A percentile compares a stretch with the other conserved stretches of the same genome.
These are phyloP conservation scores for Candida sanyaensis DNA, from an alignment of 1,139 yeast species.

Conservation along the genomic window DNA sequence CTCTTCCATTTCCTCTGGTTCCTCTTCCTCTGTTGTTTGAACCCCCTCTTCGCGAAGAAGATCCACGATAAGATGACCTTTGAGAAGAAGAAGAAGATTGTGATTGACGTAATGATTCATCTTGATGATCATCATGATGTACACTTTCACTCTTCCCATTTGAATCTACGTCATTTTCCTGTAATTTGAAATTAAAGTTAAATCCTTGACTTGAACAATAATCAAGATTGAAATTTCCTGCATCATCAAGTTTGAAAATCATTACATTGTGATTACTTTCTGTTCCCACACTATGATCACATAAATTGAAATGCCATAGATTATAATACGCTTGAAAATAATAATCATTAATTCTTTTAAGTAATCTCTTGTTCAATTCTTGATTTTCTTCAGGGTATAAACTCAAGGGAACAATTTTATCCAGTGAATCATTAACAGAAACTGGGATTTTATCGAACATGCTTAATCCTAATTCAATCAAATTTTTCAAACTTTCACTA, in stretches of 20 bases:
- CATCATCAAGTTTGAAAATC: constrained; percentile 25
- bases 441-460: constrained; percentile 67
- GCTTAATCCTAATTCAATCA: constrained; percentile 52
- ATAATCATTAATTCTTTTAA: constrained; percentile 50
- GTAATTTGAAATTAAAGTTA: constrained; percentile 29
- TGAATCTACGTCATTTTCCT: constrained; percentile 1
- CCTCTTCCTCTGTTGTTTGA: constrained; percentile 12
- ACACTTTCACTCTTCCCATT: constrained; percentile 6
- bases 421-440: constrained; percentile 33
- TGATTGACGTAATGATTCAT: constrained; percentile 9
- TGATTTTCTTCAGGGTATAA: constrained; percentile 22
- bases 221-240: constrained; percentile 30
- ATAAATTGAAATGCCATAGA: constrained; percentile 76
- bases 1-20: constrained; percentile 9
- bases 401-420: constrained; percentile 46
- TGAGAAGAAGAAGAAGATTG: constrained; percentile 2
- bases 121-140: constrained; percentile 6
- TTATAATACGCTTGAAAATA: constrained; percentile 67
- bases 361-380: constrained; percentile 22
- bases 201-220: constrained; percentile 36
- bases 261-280: constrained; percentile 26
- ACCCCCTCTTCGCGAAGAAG: constrained; percentile 13
- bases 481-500: constrained; percentile 16
- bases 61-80: constrained; percentile 8
- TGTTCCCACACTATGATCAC: constrained; percentile 44